Conservation (phyloP, 495 filamentous ascomycete species). For the Apodospora peruviana region DNA sequence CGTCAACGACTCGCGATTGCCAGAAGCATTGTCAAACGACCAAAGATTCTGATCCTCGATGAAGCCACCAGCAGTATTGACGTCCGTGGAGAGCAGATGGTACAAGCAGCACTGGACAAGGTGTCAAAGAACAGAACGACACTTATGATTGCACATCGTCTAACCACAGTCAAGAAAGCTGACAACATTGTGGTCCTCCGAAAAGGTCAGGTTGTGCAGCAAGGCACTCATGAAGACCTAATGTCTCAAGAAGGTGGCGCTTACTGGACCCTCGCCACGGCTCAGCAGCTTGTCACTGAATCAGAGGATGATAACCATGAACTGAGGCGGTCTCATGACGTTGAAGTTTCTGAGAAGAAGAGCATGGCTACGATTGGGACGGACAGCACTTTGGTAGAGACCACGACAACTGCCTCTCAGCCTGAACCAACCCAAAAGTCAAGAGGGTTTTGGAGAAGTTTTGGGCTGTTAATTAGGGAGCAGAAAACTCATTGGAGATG, state of each 20-base stretch:
- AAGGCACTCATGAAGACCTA: slow-evolving; percentile 64
- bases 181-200: slow-evolving; percentile 61
- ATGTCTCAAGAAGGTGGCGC: slow-evolving; percentile 52
- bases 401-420: slow-evolving; percentile 3
- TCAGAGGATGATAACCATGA: slow-evolving; percentile 14
- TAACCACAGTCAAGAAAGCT: slow-evolving; percentile 55
- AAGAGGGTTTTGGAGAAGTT: slow-evolving; percentile 38
- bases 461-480: slow-evolving; percentile 41
- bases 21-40: slow-evolving; percentile 67
- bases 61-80: slow-evolving; percentile 71
- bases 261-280: slow-evolving; percentile 47
- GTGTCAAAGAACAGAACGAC: slow-evolving; percentile 52
- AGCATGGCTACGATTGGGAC: slow-evolving; percentile 34
- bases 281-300: slow-evolving; percentile 40
- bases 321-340: slow-evolving; percentile 1
- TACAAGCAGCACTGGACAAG: slow-evolving; percentile 52
- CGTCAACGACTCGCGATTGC: slow-evolving; percentile 66
- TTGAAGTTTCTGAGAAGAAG: slow-evolving; percentile 31
- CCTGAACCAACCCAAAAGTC: slow-evolving; percentile 16
- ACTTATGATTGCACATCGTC: slow-evolving; percentile 56
- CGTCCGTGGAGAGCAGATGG: slow-evolving; percentile 50
- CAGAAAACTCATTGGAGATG: slow-evolving; percentile 42
- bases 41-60: slow-evolving; percentile 76
- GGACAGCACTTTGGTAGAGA: slow-evolving; percentile 13
- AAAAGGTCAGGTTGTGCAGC: slow-evolving; percentile 59